Evolutionary conservation across 352 stramenopile species (phyloP), one percentile per base, ranked within the genome.

Genomic region (Pythium rishiriense): DNA sequence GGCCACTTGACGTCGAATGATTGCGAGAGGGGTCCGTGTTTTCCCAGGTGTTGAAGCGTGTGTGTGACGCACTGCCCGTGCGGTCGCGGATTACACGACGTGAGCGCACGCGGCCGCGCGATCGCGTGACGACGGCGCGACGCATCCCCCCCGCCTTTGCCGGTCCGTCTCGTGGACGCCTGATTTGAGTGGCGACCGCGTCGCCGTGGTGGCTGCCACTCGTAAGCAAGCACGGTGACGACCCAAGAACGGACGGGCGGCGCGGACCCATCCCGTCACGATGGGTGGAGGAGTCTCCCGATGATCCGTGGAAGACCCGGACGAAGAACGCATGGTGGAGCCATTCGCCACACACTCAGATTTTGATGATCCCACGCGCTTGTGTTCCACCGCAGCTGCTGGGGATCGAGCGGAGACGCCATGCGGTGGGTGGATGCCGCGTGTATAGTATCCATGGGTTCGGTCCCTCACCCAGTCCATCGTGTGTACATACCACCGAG

Each of bases 11-110:
- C 25, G 26, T 33, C 57, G 22, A 47, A 29, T 37, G 46, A 41
- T 50, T 66, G n/a, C 39, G n/a, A 59, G 48, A 43, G 45, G 28
- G 21, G 31, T 37, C 14, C 21, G 3, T 15, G 35, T 15, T 55
- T 47, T 26, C 31, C 19, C 33, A n/a, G 3, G 33, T 15, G 43
- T 68, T 60, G 43, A 62, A 62, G 50, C 25, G 43, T 28, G 22
- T 9, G n/a, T 4, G 24, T 68, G 61, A 68, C 52, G 61, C 51
- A 59, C 61, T 37, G n/a, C 9, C 17, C 51, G 33, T 48, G 21
- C 1, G 33, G 35, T 22, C 29, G 24, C 11, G 51, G 35, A 12
- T 48, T 45, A 58, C 51, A 37, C 24, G 5, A 19, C 46, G 14
- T 6, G 41, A n/a, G 41, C 5, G 4, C 41, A 14, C 2, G 15